Evolutionary conservation across 1,139 yeast genomes (phyloP).

Genomic region (Debaryomycetaceae sp.): DNA sequence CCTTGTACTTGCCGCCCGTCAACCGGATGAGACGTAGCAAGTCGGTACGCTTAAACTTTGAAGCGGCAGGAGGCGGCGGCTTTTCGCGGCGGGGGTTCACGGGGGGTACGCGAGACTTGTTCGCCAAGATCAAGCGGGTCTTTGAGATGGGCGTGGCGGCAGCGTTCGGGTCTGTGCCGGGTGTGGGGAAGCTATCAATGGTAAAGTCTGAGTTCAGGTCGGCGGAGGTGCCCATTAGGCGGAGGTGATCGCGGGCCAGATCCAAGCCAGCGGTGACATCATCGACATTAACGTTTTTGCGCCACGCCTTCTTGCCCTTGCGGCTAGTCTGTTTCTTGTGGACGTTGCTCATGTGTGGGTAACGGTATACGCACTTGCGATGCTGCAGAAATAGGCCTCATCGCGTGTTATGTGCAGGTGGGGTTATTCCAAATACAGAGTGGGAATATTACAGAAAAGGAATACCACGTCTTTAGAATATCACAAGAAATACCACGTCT

Average conservation of each 20-base stretch:
- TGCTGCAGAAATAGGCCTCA: no score
- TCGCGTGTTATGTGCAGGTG: neutral
- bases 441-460: no score
- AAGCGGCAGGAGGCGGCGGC: constrained; percentile 10
- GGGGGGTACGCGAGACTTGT: constrained; percentile 70
- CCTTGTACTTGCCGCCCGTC: constrained; percentile 62
- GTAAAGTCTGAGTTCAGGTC: constrained; percentile 47
- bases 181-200: constrained; percentile 36
- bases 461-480: no score
- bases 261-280: constrained; percentile 69
- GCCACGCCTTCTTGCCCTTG: constrained; percentile 93
- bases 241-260: constrained; percentile 54
- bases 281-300: constrained; percentile 81
- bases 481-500: no score
- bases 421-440: constrained; percentile 1
- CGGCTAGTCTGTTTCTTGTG: constrained; percentile 18
- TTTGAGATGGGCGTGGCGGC: constrained; percentile 19
- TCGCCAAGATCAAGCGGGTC: constrained; percentile 63
- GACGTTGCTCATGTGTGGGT: neutral
- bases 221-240: constrained; percentile 45
- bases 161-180: constrained; percentile 1
- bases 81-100: constrained; percentile 20
- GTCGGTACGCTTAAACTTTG: constrained; percentile 52
- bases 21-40: constrained; percentile 60
- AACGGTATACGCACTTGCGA: no score